Evolutionary conservation across 1,284 basidiomycete genomes (phyloP).

Genomic region (Fistulinella cinereoalba): DNA sequence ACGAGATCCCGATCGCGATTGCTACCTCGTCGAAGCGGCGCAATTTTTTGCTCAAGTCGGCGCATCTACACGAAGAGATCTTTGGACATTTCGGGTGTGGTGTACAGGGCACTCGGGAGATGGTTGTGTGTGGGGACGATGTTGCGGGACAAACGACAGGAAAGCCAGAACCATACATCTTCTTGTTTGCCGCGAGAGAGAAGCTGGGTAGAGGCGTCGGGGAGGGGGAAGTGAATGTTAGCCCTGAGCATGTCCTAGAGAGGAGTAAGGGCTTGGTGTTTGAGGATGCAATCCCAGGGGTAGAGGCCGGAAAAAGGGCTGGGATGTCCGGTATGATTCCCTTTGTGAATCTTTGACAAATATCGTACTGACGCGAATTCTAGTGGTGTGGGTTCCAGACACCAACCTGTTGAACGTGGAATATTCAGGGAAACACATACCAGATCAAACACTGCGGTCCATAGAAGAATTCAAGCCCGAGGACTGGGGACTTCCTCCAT

Average conservation of each 20-base stretch:
- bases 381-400: slow-evolving; percentile 80
- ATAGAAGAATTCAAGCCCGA: slow-evolving; percentile 70
- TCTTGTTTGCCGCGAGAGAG: slow-evolving; percentile 61
- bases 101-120: slow-evolving; percentile 36
- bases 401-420: slow-evolving; percentile 54
- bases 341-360: neutral
- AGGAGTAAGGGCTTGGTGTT: slow-evolving; percentile 67
- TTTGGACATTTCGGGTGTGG: slow-evolving; percentile 42
- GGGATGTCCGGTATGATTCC: slow-evolving; percentile 70
- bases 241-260: slow-evolving; percentile 43
- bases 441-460: slow-evolving; percentile 55
- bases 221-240: slow-evolving; percentile 37
- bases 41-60: slow-evolving; percentile 65
- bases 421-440: slow-evolving; percentile 42
- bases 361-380: slow-evolving; percentile 8
- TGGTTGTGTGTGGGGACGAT: slow-evolving; percentile 70
- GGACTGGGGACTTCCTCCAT: slow-evolving; percentile 75
- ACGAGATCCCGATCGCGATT: slow-evolving; percentile 69
- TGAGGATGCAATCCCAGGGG: slow-evolving; percentile 70
- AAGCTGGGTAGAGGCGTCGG: slow-evolving; percentile 58
- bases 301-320: slow-evolving; percentile 73
- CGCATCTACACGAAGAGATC: slow-evolving; percentile 49
- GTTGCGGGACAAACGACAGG: slow-evolving; percentile 42
- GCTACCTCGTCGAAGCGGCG: slow-evolving; percentile 69
- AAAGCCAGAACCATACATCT: slow-evolving; percentile 76